Conservation (phyloP, 1,284 basidiomycete genomes). For the Cutaneotrichosporon cyanovorans region DNA sequence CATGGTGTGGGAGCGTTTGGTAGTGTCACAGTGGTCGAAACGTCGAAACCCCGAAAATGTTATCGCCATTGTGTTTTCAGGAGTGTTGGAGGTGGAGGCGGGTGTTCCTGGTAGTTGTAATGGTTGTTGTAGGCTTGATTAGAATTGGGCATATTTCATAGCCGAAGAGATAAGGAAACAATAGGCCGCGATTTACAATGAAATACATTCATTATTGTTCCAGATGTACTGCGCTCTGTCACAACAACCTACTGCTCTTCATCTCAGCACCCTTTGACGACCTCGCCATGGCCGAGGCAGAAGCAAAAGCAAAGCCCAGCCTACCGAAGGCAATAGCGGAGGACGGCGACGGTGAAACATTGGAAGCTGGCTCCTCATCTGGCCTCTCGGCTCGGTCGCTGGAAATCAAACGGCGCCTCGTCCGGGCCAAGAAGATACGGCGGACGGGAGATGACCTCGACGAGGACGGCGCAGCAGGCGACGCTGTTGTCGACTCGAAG, state of each 20-base stretch:
- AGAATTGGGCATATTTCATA: too few relatives aligned
- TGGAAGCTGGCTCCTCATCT: background rate
- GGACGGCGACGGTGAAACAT: background rate
- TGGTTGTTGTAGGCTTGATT: too few relatives aligned
- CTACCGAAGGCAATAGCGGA: too few relatives aligned
- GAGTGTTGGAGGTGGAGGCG: too few relatives aligned
- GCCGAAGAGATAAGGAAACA: too few relatives aligned
- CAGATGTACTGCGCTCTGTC: too few relatives aligned
- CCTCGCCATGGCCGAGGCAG: background rate
- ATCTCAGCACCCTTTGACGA: too few relatives aligned
- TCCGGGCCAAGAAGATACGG: slow-evolving; percentile 35
- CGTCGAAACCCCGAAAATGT: background rate
- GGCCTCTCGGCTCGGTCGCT: slow-evolving; percentile 1
- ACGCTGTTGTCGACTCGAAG: background rate
- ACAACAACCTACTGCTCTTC: too few relatives aligned
- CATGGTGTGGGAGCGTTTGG: slow-evolving; percentile 23
- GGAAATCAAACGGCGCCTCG: slow-evolving; percentile 28
- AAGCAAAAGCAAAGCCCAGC: too few relatives aligned
- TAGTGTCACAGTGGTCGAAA: background rate
- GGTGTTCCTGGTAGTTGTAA: too few relatives aligned
- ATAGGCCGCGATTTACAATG: too few relatives aligned
- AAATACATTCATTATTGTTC: too few relatives aligned
- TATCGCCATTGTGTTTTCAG: background rate
- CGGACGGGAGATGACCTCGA: slow-evolving; percentile 10
- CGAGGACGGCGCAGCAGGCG: background rate